Conservation (phyloP, 768 basidiomycete genomes). For the Boletus speciosus region DNA sequence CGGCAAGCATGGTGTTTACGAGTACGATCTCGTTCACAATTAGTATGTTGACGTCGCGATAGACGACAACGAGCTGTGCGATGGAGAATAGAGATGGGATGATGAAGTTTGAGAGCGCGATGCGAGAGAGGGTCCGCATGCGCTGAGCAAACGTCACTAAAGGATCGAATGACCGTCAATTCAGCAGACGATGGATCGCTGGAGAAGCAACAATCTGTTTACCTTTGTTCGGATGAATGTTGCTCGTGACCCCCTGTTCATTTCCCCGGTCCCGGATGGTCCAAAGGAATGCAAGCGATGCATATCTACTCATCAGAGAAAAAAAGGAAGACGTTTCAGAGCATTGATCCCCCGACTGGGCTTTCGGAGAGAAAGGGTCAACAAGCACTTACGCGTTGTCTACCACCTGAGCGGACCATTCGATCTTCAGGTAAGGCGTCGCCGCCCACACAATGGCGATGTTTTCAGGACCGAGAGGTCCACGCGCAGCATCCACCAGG, state of each 20-base stretch:
- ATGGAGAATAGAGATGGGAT: constrained; percentile 32
- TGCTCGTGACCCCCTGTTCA: constrained; percentile 13
- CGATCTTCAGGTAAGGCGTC: constrained; percentile 31
- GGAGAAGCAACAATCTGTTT: background rate
- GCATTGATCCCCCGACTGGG: background rate
- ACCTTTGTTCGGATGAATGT: constrained; percentile 16
- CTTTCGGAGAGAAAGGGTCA: background rate
- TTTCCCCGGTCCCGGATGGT: constrained; percentile 15
- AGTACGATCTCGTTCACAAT: constrained; percentile 27
- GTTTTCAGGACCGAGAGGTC: constrained; percentile 14
- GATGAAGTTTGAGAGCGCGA: constrained; percentile 33
- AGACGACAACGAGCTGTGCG: constrained; percentile 29
- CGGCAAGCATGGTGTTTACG: constrained; percentile 30
- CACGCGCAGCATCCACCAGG: constrained; percentile 18
- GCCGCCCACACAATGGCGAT: constrained; percentile 19
- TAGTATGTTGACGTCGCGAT: constrained; percentile 19
- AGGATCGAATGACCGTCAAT: background rate
- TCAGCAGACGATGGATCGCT: background rate
- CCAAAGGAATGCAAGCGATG: constrained; percentile 28
- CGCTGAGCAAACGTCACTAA: constrained; percentile 23
- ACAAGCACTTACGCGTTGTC: constrained; percentile 26
- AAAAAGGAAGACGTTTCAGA: background rate
- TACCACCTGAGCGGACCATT: constrained; percentile 29
- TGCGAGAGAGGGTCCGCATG: constrained; percentile 26
- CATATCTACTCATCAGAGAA: constrained; percentile 17